Conservation (phyloP, 306 rosid species). For the Phaseolus lunatus region DNA sequence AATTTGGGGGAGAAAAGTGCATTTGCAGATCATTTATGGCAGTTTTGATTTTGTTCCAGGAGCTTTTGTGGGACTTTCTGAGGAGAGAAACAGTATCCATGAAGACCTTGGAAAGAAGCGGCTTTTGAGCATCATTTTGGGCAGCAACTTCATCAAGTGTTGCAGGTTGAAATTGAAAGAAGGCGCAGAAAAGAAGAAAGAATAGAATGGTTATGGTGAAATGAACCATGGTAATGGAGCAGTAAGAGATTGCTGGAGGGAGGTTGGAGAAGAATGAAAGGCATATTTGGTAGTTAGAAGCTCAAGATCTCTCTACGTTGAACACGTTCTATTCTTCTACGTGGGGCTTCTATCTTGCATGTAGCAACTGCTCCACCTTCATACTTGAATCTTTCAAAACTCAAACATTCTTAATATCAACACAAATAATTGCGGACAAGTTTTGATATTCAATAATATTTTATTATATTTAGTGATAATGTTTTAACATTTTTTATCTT, state of each 20-base stretch:
- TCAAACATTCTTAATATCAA: slow-evolving; percentile 41
- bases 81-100: slow-evolving; percentile 52
- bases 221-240: slow-evolving; percentile 52
- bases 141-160: slow-evolving; percentile 44
- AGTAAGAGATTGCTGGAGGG: background rate
- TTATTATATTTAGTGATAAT: no score
- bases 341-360: slow-evolving; percentile 56
- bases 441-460: background rate
- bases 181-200: slow-evolving; percentile 50
- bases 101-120: slow-evolving; percentile 46
- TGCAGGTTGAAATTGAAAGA: slow-evolving; percentile 51
- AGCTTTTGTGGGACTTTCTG: slow-evolving; percentile 60
- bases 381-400: slow-evolving; percentile 62
- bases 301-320: background rate
- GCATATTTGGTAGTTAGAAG: background rate
- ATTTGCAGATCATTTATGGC: slow-evolving; percentile 56
- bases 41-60: slow-evolving; percentile 60
- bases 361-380: slow-evolving; percentile 37
- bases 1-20: slow-evolving; percentile 62
- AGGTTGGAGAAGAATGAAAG: slow-evolving; percentile 18
- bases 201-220: slow-evolving; percentile 48
- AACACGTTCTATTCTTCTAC: slow-evolving; percentile 38
- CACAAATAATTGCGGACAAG: background rate
- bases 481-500: no score
- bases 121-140: slow-evolving; percentile 48